Percentiles rank a stretch among this genome's conserved stretches.
These are phyloP conservation scores for Cyathus striatus DNA, from an alignment of 768 basidiomycete species.

Conservation along the genomic window DNA sequence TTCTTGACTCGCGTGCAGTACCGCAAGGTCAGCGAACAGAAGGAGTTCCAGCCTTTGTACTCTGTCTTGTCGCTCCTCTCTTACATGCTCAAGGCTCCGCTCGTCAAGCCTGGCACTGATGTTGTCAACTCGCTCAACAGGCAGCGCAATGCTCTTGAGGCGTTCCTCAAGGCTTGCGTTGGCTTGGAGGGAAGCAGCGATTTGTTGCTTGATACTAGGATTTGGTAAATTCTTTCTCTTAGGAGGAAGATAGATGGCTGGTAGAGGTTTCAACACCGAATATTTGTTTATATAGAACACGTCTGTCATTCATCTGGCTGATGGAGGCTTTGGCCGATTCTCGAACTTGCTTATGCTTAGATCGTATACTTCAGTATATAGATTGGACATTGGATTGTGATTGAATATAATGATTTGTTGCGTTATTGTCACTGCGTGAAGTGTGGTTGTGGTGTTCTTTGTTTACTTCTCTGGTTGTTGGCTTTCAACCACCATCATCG, in stretches of 20 bases:
- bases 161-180: slow-evolving; percentile 91
- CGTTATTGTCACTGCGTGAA: too few relatives aligned
- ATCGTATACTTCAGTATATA: too few relatives aligned
- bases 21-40: slow-evolving; percentile 47
- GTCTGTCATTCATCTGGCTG: neutral
- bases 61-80: slow-evolving; percentile 87
- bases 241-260: neutral
- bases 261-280: neutral
- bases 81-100: slow-evolving; percentile 98
- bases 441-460: too few relatives aligned
- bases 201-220: slow-evolving; percentile 79
- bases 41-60: slow-evolving; percentile 81
- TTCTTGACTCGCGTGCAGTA: slow-evolving; percentile 91
- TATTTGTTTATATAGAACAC: neutral
- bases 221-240: slow-evolving; percentile 60
- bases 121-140: slow-evolving; percentile 94
- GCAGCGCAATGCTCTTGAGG: slow-evolving; percentile 91
- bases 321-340: too few relatives aligned
- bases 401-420: too few relatives aligned
- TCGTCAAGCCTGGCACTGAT: slow-evolving; percentile 89
- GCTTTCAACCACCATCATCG: too few relatives aligned
- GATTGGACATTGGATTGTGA: too few relatives aligned
- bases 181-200: slow-evolving; percentile 83
- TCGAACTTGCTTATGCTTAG: too few relatives aligned
- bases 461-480: too few relatives aligned